These are phyloP conservation scores for Ustilago curta DNA, from an alignment of 1,284 basidiomycete genomes.

Conservation along the genomic window DNA sequence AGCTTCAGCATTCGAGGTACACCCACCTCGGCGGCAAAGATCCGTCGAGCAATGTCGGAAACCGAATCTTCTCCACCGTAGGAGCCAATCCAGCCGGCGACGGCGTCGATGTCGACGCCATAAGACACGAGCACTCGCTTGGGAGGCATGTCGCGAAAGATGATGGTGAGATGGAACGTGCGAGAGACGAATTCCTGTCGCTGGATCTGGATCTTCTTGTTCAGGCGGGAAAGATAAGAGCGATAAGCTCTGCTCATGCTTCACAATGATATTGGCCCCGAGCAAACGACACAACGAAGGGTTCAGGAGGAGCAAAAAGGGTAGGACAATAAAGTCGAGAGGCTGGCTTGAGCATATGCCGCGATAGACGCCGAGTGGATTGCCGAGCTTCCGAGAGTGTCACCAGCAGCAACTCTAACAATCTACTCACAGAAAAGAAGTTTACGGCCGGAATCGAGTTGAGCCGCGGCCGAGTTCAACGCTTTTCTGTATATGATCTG, in stretches of 20 bases:
- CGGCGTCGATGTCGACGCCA: constrained; percentile 35
- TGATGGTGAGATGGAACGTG: neutral
- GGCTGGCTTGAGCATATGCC: neutral
- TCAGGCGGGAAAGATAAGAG: no score
- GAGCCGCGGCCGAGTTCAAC: neutral
- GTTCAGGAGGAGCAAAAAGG: no score
- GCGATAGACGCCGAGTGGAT: neutral
- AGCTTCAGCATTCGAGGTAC: constrained; percentile 73
- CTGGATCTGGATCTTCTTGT: no score
- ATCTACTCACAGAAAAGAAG: neutral
- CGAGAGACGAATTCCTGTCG: neutral
- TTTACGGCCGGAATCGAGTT: constrained; percentile 9
- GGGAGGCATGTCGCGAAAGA: constrained; percentile 11
- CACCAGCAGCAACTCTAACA: neutral
- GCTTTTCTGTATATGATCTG: no score
- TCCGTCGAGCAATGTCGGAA: constrained; percentile 77
- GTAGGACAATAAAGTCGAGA: no score
- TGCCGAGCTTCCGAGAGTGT: neutral
- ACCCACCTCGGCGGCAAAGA: constrained; percentile 77
- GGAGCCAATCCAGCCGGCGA: constrained; percentile 74
- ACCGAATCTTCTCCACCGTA: constrained; percentile 79
- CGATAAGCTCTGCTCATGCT: no score
- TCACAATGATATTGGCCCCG: no score
- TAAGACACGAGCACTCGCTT: constrained; percentile 35
- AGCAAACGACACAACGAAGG: no score